These are phyloP conservation scores for Eucalyptus melliodora DNA, from an alignment of 345 rosid genomes.

Conservation along the genomic window DNA sequence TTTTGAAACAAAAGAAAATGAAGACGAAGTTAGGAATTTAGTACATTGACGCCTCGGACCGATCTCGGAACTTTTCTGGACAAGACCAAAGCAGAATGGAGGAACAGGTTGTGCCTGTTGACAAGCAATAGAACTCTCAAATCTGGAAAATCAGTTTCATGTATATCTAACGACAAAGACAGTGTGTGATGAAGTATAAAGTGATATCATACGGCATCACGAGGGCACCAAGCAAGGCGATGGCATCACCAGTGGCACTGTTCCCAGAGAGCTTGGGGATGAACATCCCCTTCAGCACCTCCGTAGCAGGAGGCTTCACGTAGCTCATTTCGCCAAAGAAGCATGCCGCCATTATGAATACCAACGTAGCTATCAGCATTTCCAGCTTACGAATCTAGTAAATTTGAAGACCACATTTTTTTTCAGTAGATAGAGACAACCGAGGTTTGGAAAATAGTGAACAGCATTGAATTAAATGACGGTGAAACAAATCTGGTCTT, in stretches of 20 bases:
- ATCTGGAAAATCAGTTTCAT: background rate
- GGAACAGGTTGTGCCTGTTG: conserved; percentile 33
- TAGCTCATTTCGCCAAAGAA: conserved; percentile 29
- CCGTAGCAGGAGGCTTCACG: conserved; percentile 17
- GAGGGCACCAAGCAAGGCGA: conserved; percentile 29
- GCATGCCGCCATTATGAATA: conserved; percentile 24
- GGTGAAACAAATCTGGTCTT: background rate
- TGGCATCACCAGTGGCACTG: conserved; percentile 23
- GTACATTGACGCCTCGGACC: background rate
- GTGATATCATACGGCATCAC: conserved; percentile 23
- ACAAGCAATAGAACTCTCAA: background rate
- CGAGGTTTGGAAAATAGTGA: background rate
- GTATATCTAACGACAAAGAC: background rate
- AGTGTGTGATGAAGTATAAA: background rate
- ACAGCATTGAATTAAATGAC: background rate
- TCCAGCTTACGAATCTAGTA: conserved; percentile 20
- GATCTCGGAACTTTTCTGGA: conserved; percentile 10
- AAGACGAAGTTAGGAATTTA: background rate
- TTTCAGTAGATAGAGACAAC: background rate
- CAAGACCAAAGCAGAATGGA: conserved; percentile 32
- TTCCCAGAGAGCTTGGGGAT: conserved; percentile 23
- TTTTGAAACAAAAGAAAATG: background rate
- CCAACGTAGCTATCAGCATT: conserved; percentile 14
- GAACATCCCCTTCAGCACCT: conserved; percentile 20
- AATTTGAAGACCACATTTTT: background rate